These are phyloP conservation scores for Astrocystis sublimbata DNA, from an alignment of 495 filamentous ascomycete species.

Conservation along the genomic window DNA sequence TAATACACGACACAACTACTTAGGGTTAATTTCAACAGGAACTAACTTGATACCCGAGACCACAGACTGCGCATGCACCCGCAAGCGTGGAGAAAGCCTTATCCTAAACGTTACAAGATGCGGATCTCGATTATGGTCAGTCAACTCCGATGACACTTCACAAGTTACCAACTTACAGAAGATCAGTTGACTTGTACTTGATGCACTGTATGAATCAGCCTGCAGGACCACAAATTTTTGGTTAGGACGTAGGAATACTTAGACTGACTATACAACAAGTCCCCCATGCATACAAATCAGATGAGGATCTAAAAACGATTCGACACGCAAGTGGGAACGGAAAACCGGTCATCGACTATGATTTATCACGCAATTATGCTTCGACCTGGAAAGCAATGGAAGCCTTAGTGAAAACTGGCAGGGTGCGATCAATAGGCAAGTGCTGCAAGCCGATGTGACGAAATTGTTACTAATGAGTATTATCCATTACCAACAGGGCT, in stretches of 20 bases:
- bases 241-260: not conserved
- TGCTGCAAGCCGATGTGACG: constrained; percentile 3
- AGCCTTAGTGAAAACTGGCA: constrained; percentile 32
- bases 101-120: constrained; percentile 25
- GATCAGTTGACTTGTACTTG: constrained; percentile 37
- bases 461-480: constrained; percentile 3
- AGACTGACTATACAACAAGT: constrained; percentile 27
- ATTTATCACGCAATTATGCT: constrained; percentile 33
- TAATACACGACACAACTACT: constrained; percentile 10
- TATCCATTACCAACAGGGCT: constrained; percentile 29
- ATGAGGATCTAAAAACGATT: constrained; percentile 30
- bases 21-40: not conserved
- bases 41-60: constrained; percentile 10
- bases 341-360: constrained; percentile 37
- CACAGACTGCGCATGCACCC: constrained; percentile 38
- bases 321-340: constrained; percentile 38
- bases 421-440: constrained; percentile 37
- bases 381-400: constrained; percentile 43
- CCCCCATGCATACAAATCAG: constrained; percentile 39
- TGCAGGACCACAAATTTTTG: not conserved
- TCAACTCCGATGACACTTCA: not conserved
- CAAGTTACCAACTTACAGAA: constrained; percentile 4
- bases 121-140: constrained; percentile 33
- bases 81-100: constrained; percentile 33
- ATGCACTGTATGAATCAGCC: constrained; percentile 35